phyloP scores from a whole-genome alignment of 2,329 filamentous ascomycete species.

The Cytospora piceicola region DNA sequence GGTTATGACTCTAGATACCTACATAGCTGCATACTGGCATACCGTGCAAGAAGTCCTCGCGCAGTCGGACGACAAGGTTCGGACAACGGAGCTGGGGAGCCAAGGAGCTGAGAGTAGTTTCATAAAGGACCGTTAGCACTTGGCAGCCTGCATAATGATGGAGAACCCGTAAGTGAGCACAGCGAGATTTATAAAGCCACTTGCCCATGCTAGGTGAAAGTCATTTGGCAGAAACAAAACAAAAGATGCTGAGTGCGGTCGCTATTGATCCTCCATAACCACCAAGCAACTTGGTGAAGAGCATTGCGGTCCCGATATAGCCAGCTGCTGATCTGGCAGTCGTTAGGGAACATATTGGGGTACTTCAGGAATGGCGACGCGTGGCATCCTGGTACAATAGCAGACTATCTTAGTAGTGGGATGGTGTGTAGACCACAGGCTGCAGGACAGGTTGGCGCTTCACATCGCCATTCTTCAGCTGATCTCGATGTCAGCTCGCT shows the following conservation, averaged over 20 bases:
- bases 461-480: not conserved
- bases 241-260: not conserved
- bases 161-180: not conserved
- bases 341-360: not conserved
- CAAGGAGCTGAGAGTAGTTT: not conserved
- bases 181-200: not conserved
- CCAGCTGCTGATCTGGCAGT: not conserved
- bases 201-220: not conserved
- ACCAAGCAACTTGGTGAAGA: not conserved
- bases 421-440: constrained; percentile 18
- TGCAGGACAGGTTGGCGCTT: constrained; percentile 7
- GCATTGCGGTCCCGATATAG: not conserved
- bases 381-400: not conserved
- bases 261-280: not conserved
- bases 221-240: not conserved
- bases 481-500: not conserved
- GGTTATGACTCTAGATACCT: not conserved
- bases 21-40: not conserved
- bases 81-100: not conserved
- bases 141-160: not conserved
- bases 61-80: not conserved
- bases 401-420: not conserved
- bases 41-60: not conserved
- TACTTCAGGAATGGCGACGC: not conserved
- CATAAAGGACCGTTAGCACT: too few species aligned